Percentiles rank a stretch among this genome's conserved stretches.
These are phyloP conservation scores for Dalbergia cultrata DNA, from an alignment of 306 rosid genomes.

Conservation along the genomic window DNA sequence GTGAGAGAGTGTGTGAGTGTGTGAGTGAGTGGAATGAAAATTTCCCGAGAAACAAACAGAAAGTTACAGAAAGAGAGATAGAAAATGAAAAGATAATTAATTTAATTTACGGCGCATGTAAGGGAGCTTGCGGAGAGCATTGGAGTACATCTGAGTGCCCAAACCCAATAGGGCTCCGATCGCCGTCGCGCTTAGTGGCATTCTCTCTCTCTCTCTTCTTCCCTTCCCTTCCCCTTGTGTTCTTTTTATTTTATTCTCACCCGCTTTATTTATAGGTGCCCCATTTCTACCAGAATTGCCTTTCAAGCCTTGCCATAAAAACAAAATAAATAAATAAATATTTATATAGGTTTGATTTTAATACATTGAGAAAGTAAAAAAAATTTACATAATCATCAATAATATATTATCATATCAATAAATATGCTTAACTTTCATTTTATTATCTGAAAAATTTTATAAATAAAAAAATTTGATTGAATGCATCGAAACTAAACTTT, in stretches of 20 bases:
- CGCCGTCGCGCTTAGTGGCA: conserved; percentile 80
- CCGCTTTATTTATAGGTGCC: not conserved
- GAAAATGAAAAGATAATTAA: not conserved
- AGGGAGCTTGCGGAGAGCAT: conserved; percentile 98
- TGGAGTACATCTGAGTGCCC: conserved; percentile 93
- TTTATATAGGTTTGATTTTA: too few relatives aligned
- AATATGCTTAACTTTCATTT: too few relatives aligned
- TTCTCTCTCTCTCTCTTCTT: conserved; percentile 24
- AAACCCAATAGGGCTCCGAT: conserved; percentile 88
- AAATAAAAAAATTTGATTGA: too few relatives aligned
- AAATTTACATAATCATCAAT: too few relatives aligned
- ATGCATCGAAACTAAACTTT: too few relatives aligned
- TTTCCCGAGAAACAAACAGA: conserved; percentile 43
- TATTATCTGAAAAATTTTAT: too few relatives aligned
- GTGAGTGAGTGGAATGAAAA: not conserved
- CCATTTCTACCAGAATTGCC: too few relatives aligned
- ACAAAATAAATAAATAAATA: too few relatives aligned
- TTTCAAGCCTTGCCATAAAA: too few relatives aligned
- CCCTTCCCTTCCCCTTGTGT: not conserved
- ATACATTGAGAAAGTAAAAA: too few relatives aligned
- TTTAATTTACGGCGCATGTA: conserved; percentile 83
- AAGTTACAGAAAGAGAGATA: not conserved
- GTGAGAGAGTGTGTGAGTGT: not conserved
- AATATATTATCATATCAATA: too few relatives aligned
- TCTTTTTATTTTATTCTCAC: not conserved